A percentile compares a stretch with the other conserved stretches of the same genome.
Evolutionary conservation across 371 early-diverging fungal genomes (phyloP).

Genomic region (Actinomortierella ambigua): DNA sequence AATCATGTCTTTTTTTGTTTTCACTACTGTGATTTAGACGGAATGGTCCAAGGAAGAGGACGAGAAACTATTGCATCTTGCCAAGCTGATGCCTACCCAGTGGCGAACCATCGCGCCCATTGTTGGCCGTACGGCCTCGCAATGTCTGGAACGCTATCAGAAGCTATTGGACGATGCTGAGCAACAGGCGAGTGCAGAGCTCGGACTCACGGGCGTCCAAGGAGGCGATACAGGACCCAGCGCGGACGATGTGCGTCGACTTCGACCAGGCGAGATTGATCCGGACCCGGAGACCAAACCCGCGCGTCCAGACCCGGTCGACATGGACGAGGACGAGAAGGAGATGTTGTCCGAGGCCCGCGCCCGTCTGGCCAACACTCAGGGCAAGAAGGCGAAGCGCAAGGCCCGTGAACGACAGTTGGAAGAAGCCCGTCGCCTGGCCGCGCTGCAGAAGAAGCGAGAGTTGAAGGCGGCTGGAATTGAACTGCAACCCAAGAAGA

Average conservation of each 20-base stretch:
- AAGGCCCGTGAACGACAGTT: slow-evolving; percentile 97
- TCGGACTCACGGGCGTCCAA: slow-evolving; percentile 68
- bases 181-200: slow-evolving; percentile 64
- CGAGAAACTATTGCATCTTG: slow-evolving; percentile 95
- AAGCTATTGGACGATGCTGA: slow-evolving; percentile 96
- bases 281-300: slow-evolving; percentile 97
- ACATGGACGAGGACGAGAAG: slow-evolving; percentile 99
- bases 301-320: slow-evolving; percentile 97
- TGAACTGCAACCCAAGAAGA: slow-evolving; percentile 64
- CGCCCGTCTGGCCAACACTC: slow-evolving; percentile 97
- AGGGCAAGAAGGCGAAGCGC: slow-evolving; percentile 98
- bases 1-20: neutral
- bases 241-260: slow-evolving; percentile 77
- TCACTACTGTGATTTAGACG: slow-evolving; percentile 66
- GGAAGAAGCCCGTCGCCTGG: slow-evolving; percentile 92
- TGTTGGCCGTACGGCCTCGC: slow-evolving; percentile 97
- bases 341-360: slow-evolving; percentile 98
- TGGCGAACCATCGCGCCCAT: slow-evolving; percentile 99
- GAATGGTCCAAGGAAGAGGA: slow-evolving; percentile 99
- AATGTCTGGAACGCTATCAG: slow-evolving; percentile 97
- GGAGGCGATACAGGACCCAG: slow-evolving; percentile 78
- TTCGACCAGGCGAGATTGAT: slow-evolving; percentile 96
- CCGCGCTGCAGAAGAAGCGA: slow-evolving; percentile 90
- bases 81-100: slow-evolving; percentile 98
- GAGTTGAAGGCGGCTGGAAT: slow-evolving; percentile 98